Conservation (phyloP, 495 filamentous ascomycete species). For the Penicillium coffeae region DNA sequence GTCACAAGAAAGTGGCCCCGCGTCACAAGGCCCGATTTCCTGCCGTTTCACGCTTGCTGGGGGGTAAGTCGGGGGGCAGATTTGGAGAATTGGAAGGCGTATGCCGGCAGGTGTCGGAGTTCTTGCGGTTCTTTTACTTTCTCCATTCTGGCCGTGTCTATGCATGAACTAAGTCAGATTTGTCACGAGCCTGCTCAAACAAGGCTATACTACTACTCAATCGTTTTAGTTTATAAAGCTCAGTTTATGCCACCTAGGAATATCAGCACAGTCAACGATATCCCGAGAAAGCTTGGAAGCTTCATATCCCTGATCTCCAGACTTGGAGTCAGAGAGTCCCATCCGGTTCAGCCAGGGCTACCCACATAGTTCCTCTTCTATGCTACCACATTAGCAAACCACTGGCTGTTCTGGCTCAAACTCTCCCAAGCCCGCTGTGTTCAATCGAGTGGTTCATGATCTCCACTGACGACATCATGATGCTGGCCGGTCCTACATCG, state of each 20-base stretch:
- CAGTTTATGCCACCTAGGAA: too few relatives aligned
- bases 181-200: background rate
- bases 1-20: slow-evolving; percentile 5
- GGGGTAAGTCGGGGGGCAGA: too few relatives aligned
- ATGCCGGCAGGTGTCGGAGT: background rate
- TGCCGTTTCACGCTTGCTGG: background rate
- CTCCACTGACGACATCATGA: slow-evolving; percentile 28
- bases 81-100: background rate
- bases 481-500: slow-evolving; percentile 6
- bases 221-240: too few relatives aligned
- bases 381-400: background rate
- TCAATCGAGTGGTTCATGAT: slow-evolving; percentile 1
- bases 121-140: background rate
- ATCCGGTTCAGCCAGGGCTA: too few relatives aligned
- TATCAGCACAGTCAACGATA: too few relatives aligned
- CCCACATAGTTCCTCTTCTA: too few relatives aligned
- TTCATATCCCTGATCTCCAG: too few relatives aligned
- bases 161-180: background rate
- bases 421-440: background rate
- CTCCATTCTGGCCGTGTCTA: background rate
- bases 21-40: background rate
- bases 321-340: too few relatives aligned
- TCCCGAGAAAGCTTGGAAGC: too few relatives aligned
- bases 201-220: too few relatives aligned
- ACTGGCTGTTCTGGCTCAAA: background rate